phyloP scores from a whole-genome alignment of 2,329 filamentous ascomycete genomes.

The Cordyceps farinosa region DNA sequence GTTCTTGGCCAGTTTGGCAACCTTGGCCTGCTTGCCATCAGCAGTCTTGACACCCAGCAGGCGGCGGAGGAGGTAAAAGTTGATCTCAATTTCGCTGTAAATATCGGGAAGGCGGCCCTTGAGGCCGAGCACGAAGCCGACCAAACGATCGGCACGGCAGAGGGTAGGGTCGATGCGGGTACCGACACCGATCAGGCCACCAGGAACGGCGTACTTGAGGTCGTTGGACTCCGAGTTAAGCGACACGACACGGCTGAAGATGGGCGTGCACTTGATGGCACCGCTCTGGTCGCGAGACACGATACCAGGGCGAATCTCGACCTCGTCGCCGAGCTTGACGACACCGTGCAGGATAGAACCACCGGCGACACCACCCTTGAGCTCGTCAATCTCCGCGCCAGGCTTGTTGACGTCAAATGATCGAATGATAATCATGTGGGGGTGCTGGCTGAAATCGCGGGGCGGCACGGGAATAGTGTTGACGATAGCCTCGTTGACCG shows the following conservation, averaged over 20 bases:
- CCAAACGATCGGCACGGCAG: constrained; percentile 97
- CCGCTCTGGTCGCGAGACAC: constrained; percentile 93
- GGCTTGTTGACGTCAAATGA: constrained; percentile 99
- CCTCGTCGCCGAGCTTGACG: constrained; percentile 93
- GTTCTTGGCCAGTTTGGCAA: constrained; percentile 96
- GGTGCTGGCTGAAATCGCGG: constrained; percentile 85
- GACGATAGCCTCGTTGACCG: constrained; percentile 93
- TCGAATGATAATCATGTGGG: constrained; percentile 98
- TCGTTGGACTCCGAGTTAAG: constrained; percentile 98
- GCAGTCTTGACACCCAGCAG: constrained; percentile 95
- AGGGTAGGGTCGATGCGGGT: constrained; percentile 96
- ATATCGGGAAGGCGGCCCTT: constrained; percentile 92
- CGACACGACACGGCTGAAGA: constrained; percentile 91
- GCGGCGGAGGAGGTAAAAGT: constrained; percentile 95
- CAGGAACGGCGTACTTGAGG: constrained; percentile 95
- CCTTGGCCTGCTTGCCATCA: constrained; percentile 98
- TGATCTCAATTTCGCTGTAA: constrained; percentile 97
- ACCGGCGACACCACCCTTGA: constrained; percentile 98
- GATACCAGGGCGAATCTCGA: constrained; percentile 98
- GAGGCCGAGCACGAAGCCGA: constrained; percentile 94
- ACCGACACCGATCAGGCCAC: constrained; percentile 96
- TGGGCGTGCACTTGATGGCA: constrained; percentile 92
- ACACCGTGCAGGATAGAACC: constrained; percentile 95
- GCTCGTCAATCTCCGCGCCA: constrained; percentile 94
- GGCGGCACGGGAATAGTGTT: constrained; percentile 90